These are phyloP conservation scores for Fusarium compactum DNA, from an alignment of 2,329 filamentous ascomycete genomes.

Conservation along the genomic window DNA sequence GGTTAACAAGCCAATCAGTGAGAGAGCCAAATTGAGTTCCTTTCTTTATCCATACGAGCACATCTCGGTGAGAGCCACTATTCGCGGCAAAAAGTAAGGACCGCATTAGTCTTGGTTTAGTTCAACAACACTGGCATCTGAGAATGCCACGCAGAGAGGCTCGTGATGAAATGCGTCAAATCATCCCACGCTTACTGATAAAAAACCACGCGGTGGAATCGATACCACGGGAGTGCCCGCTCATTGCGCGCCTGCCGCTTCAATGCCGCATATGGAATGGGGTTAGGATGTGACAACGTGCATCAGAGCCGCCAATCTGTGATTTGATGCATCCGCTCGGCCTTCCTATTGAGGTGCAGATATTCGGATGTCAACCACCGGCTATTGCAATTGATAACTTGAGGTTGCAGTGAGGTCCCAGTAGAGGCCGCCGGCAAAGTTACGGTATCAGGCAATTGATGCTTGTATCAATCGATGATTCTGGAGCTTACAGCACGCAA, in stretches of 20 bases:
- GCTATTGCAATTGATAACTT: constrained; percentile 13
- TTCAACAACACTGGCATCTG: constrained; percentile 19
- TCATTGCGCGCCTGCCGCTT: constrained; percentile 46
- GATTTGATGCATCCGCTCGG: constrained; percentile 33
- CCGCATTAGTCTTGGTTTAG: constrained; percentile 32
- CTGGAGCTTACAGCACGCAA: constrained; percentile 2
- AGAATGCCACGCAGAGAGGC: constrained; percentile 21
- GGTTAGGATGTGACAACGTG: constrained; percentile 34
- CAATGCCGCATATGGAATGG: constrained; percentile 30
- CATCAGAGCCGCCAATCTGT: constrained; percentile 16
- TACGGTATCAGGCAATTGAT: constrained; percentile 14
- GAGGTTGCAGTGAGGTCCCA: constrained; percentile 9
- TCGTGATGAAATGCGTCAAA: constrained; percentile 31
- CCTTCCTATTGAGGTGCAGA: constrained; percentile 37
- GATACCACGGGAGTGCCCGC: constrained; percentile 46
- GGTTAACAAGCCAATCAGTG: constrained; percentile 10
- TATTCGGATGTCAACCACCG: constrained; percentile 28
- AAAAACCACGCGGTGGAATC: constrained; percentile 35
- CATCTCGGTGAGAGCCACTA: constrained; percentile 9
- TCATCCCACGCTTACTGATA: constrained; percentile 35
- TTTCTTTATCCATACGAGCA: constrained; percentile 25
- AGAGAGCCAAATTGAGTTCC: not conserved
- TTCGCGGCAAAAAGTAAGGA: constrained; percentile 24
- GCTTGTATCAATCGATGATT: constrained; percentile 4
- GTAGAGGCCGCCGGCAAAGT: constrained; percentile 4